Evolutionary conservation across 2,329 filamentous ascomycete genomes (phyloP), one percentile per base, ranked within the genome.

Genomic region (Pestalotiopsis sp.): DNA sequence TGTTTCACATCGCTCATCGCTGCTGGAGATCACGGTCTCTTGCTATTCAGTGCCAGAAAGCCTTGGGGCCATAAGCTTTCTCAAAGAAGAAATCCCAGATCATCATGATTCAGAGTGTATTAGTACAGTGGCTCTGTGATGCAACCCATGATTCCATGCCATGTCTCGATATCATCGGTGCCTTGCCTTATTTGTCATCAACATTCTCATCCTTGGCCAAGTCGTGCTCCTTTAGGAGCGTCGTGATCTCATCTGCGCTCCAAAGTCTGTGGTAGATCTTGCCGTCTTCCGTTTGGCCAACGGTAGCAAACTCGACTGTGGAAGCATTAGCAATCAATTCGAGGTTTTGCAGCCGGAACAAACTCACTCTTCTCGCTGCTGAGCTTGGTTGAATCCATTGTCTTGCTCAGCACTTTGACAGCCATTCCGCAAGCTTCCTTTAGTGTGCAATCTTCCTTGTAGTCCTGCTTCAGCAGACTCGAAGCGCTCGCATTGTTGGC

Each of bases 381-480:
- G 79, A 99, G 84, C 87, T 98, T 99, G 67, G 95, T 98, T 67
- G 95, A 97, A 82, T 99, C 96, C 97, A 99, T 99, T 5, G 96
- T 99, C 91, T 99, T 99, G 88, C 96, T 98, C 73, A 99, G 84
- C 72, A 99, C 96, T 88, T 99, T 99, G 80, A 99, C 96, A 12
- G 96, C 96, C 87, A 98, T 92, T 67, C 92, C 94, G 80, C 96
- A 99, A 4, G 97, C 96, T 85, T 99, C 96, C 85, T 97, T 93
- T 78, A 99, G 82, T 73, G 93, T 92, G 82, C 95, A 98, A 75
- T 98, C 95, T 84, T 99, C 96, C 87, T 98, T 98, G 86, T 99
- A 99, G 82, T 99, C 96, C 82, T 99, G 96, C 89, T 99, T 99
- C 81, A 99, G 83, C 82, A 99, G 83, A 83, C 94, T 97, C 83